These are phyloP conservation scores for Paramecium sexaurelia DNA, from an alignment of 73 alveolate genomes.

Conservation along the genomic window DNA sequence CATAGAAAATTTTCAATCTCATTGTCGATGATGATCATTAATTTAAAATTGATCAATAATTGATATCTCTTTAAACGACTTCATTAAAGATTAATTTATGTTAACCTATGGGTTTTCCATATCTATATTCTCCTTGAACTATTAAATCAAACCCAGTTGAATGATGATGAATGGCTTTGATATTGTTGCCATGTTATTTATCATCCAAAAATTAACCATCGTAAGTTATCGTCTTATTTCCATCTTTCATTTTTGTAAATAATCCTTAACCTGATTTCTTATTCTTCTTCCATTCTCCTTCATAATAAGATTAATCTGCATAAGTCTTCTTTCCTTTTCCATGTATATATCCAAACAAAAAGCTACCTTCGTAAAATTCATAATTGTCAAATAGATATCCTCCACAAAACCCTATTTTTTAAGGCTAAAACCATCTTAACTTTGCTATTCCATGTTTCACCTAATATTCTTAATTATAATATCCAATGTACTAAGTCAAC, in stretches of 20 bases:
- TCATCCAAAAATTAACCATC: background rate
- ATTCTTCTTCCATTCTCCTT: constrained; percentile 62
- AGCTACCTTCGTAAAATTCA: background rate
- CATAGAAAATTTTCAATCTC: too few relatives aligned
- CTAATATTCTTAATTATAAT: background rate
- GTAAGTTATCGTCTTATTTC: background rate
- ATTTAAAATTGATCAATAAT: background rate
- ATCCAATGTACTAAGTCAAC: background rate
- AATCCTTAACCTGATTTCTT: constrained; percentile 57
- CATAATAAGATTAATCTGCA: constrained; percentile 65
- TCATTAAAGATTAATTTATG: background rate
- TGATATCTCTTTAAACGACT: background rate
- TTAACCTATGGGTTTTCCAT: background rate
- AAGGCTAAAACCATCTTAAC: background rate
- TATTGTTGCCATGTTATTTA: background rate
- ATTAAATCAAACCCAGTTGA: background rate
- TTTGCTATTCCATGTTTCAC: background rate
- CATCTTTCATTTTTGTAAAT: constrained; percentile 50
- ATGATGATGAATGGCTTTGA: background rate
- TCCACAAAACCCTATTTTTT: background rate
- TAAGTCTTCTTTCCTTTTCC: constrained; percentile 62
- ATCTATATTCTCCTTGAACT: background rate
- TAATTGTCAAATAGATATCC: background rate
- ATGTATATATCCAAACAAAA: constrained; percentile 11
- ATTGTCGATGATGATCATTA: too few relatives aligned